phyloP scores from a whole-genome alignment of 1,284 basidiomycete species.

The Ceratobasidium theobromae region DNA sequence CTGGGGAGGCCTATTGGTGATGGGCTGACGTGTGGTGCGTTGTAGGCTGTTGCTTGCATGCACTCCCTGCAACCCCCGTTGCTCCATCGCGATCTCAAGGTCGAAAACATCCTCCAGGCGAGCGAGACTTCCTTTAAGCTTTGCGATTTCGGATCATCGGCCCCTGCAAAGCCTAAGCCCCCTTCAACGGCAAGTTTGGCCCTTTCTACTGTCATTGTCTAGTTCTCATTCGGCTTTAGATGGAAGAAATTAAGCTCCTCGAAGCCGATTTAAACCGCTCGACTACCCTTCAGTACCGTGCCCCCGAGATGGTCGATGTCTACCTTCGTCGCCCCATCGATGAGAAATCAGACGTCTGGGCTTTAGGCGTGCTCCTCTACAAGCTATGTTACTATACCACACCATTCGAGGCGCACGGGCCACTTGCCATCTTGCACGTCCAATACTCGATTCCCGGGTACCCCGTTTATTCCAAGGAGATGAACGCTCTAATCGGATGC shows the following conservation, averaged over 20 bases:
- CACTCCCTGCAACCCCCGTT: conserved; percentile 88
- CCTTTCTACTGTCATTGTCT: neutral
- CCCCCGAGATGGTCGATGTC: conserved; percentile 98
- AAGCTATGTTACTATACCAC: conserved; percentile 98
- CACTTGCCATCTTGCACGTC: conserved; percentile 93
- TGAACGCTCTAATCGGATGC: conserved; percentile 87
- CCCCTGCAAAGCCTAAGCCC: conserved; percentile 65
- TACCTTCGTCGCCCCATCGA: conserved; percentile 81
- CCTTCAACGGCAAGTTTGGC: conserved; percentile 58
- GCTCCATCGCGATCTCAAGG: conserved; percentile 96
- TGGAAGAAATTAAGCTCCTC: conserved; percentile 79
- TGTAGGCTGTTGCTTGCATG: conserved; percentile 83
- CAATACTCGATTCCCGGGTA: conserved; percentile 93
- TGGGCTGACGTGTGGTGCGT: neutral
- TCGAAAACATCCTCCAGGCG: conserved; percentile 94
- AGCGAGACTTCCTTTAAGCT: conserved; percentile 83
- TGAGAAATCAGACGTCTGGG: conserved; percentile 75
- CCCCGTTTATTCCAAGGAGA: conserved; percentile 85
- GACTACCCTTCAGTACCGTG: conserved; percentile 93
- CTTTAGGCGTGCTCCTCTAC: conserved; percentile 74
- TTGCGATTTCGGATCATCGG: conserved; percentile 97
- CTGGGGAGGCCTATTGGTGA: neutral
- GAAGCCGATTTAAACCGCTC: conserved; percentile 93
- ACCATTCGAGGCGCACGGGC: conserved; percentile 96
- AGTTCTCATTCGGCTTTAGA: conserved; percentile 38